Percentiles rank a stretch among this genome's conserved stretches.
Conservation (phyloP, 768 basidiomycete genomes). For the Coprinopsis marcescibilis region DNA sequence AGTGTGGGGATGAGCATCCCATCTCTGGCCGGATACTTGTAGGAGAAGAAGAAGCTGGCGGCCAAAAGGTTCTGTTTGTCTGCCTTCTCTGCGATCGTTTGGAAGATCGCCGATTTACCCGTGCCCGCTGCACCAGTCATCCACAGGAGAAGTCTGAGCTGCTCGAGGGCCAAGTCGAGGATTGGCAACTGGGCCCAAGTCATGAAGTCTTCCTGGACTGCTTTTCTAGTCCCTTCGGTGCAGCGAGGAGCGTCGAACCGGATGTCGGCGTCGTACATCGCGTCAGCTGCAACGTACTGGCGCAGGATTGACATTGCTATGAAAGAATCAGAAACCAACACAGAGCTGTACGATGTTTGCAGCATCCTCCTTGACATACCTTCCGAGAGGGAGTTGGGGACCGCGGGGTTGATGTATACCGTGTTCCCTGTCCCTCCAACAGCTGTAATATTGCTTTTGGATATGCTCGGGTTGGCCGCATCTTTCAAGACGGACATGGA, state of each 20-base stretch:
- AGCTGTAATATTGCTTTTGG: too few species aligned
- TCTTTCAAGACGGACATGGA: too few species aligned
- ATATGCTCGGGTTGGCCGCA: too few species aligned
- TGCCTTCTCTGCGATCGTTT: constrained; percentile 2
- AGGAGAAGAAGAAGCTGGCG: constrained; percentile 11
- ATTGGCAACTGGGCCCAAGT: background rate
- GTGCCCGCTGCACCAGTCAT: constrained; percentile 5
- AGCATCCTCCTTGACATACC: too few species aligned
- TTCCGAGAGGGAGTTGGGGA: too few species aligned
- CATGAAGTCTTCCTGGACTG: background rate
- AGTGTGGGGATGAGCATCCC: constrained; percentile 3
- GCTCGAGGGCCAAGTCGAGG: background rate
- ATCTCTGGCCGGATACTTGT: background rate
- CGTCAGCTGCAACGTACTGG: background rate
- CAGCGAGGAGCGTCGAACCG: background rate
- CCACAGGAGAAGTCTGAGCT: background rate
- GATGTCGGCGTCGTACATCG: background rate
- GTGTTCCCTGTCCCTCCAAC: too few species aligned
- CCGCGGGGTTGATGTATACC: too few species aligned
- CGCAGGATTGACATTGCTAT: background rate
- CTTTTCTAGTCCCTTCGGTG: background rate
- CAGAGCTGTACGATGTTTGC: too few species aligned
- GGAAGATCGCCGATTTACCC: constrained; percentile 8
- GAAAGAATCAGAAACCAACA: too few species aligned
- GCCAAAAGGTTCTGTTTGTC: background rate